Evolutionary conservation across 192 early-diverging fungal species (phyloP).

Genomic region (Chytriomyces hyalinus): DNA sequence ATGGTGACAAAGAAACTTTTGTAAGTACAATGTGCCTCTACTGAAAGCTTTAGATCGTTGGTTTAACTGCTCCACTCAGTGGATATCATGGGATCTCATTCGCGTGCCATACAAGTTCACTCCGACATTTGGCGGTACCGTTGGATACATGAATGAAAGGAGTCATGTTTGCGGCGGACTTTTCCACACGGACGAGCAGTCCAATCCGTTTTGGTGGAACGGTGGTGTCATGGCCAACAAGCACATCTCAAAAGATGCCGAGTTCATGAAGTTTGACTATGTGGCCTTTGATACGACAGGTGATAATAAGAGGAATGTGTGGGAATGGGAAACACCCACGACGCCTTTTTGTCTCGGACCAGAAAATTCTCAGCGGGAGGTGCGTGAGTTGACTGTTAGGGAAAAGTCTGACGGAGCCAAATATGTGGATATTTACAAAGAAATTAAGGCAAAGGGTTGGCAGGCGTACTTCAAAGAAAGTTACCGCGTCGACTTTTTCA

Average conservation of each 20-base stretch:
- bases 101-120: slow-evolving; percentile 61
- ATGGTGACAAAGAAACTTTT: neutral
- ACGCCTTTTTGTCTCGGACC: slow-evolving; percentile 37
- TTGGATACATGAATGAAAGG: slow-evolving; percentile 49
- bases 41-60: slow-evolving; percentile 49
- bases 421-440: slow-evolving; percentile 28
- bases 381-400: neutral
- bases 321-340: slow-evolving; percentile 38
- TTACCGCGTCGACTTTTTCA: neutral
- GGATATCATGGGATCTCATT: slow-evolving; percentile 68
- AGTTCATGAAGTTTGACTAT: slow-evolving; percentile 25
- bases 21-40: neutral
- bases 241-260: slow-evolving; percentile 10
- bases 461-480: slow-evolving; percentile 5
- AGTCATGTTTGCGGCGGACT: slow-evolving; percentile 21
- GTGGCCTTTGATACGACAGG: slow-evolving; percentile 4
- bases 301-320: neutral
- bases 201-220: slow-evolving; percentile 39
- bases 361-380: neutral
- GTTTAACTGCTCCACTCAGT: neutral
- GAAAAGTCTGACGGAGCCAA: neutral
- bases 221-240: slow-evolving; percentile 48
- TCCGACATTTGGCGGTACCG: slow-evolving; percentile 57
- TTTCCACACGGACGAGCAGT: slow-evolving; percentile 35
- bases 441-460: slow-evolving; percentile 20